Base-by-base conservation (phyloP, 805 yeast species). In the Metschnikowia orientalis region DNA sequence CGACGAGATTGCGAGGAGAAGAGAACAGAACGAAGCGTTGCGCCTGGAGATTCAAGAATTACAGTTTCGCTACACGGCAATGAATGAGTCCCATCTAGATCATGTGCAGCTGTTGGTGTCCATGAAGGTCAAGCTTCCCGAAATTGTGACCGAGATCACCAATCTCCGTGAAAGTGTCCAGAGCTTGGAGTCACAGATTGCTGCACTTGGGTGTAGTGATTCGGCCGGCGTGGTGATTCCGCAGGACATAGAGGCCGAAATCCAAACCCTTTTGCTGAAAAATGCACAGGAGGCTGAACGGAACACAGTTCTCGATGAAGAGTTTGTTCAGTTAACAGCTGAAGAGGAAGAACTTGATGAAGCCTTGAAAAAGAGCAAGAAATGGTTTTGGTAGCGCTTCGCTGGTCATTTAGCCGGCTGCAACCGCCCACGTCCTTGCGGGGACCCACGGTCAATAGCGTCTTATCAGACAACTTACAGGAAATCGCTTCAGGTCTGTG, bases 41-140 rank as follows among this genome's bases (percentile, higher is more conserved):
- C 73, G 86, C 15, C 73, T 77, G 43, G 86, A 85, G 43, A 79
- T 87, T 32, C 72, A 83, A 50, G 72, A 77, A 38, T 66, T 88
- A 23, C 95, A 87, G 56, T 18, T 13, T 16, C 32, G 16, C 16
- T 22, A 29, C n/a, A 67, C 77, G 11, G 73, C 80, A 14, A 79
- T 79, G 50, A 75, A 81, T 3, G 63, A 75, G 2, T 62, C 90
- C 38, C 87, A 85, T 52, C 69, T 75, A 40, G 96, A 89, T 50
- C 97, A 92, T 56, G 95, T 95, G 4, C 90, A 89, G 58, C 86
- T 79, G 44, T 76, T 92, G 79, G 87, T 90, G 20, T 77, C 76
- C 42, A 81, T 84, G 23, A 79, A 92, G 50, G 74, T 89, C 24
- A 73, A 68, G 34, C 67, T 83, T 16, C 95, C 94, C 2, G 80